Conservation (phyloP, 805 yeast species). For the Kazachstania africana region DNA sequence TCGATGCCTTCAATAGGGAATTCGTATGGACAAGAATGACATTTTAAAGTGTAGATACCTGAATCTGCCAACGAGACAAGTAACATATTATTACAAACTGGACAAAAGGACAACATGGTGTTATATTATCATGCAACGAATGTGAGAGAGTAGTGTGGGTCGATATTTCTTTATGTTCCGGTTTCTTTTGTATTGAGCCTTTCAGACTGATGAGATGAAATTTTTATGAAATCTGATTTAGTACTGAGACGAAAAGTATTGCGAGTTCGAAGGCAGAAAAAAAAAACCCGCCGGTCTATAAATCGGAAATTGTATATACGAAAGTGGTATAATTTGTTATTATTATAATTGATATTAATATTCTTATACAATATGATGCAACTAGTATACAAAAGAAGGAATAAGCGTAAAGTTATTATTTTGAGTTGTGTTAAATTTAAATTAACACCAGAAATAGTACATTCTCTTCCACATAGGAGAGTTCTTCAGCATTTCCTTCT, state of each 20-base stretch:
- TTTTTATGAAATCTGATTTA: neutral
- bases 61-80: constrained; percentile 50
- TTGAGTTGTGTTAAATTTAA: neutral
- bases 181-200: neutral
- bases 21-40: constrained; percentile 92
- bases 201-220: neutral
- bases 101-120: constrained; percentile 91
- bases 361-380: neutral
- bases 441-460: constrained; percentile 31
- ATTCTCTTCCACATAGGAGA: constrained; percentile 24
- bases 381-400: neutral
- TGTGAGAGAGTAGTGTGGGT: neutral
- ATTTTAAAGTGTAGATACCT: constrained; percentile 58
- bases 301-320: neutral
- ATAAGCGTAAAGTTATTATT: neutral
- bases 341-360: neutral
- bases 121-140: neutral
- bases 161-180: neutral
- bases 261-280: too few species aligned
- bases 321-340: neutral
- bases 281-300: neutral
- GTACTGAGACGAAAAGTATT: too few species aligned
- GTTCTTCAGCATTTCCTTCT: constrained; percentile 15
- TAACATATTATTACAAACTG: constrained; percentile 86
- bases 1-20: constrained; percentile 78